These are phyloP conservation scores for Rhinocladiella similis DNA, from an alignment of 2,329 filamentous ascomycete genomes.

Conservation along the genomic window DNA sequence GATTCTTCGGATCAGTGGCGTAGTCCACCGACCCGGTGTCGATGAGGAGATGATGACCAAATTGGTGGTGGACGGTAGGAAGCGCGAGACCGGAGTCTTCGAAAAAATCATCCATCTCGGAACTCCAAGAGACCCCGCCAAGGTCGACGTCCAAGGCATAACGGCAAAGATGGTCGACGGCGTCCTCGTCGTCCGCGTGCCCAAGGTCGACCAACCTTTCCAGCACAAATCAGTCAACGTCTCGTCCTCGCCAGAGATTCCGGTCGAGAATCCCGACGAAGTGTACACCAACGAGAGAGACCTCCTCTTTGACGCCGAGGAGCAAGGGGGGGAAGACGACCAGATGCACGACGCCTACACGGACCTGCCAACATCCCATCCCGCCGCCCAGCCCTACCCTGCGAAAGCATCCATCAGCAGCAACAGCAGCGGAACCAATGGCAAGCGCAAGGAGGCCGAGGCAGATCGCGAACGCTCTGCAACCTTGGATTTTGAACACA, in stretches of 20 bases:
- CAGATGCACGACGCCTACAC: constrained; percentile 20
- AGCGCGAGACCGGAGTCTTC: constrained; percentile 73
- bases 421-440: constrained; percentile 10
- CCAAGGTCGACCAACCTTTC: constrained; percentile 64
- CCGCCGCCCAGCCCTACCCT: background rate
- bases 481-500: constrained; percentile 32
- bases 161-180: constrained; percentile 77
- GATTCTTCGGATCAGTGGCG: constrained; percentile 67
- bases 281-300: constrained; percentile 46
- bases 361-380: background rate
- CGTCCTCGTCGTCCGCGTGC: constrained; percentile 72
- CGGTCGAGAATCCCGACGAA: constrained; percentile 32
- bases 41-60: constrained; percentile 68
- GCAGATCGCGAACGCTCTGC: constrained; percentile 28
- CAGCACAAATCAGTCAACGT: constrained; percentile 49
- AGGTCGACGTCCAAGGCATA: constrained; percentile 67
- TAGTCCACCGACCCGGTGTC: constrained; percentile 69
- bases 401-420: constrained; percentile 3
- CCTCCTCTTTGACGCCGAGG: constrained; percentile 49
- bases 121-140: constrained; percentile 53
- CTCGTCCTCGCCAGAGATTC: constrained; percentile 16
- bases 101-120: constrained; percentile 67
- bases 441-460: constrained; percentile 28
- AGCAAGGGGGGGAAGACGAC: constrained; percentile 26
- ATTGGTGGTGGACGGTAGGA: constrained; percentile 67